Evolutionary conservation across 192 early-diverging fungal genomes (phyloP).

Genomic region (Backusella liffmaniae): DNA sequence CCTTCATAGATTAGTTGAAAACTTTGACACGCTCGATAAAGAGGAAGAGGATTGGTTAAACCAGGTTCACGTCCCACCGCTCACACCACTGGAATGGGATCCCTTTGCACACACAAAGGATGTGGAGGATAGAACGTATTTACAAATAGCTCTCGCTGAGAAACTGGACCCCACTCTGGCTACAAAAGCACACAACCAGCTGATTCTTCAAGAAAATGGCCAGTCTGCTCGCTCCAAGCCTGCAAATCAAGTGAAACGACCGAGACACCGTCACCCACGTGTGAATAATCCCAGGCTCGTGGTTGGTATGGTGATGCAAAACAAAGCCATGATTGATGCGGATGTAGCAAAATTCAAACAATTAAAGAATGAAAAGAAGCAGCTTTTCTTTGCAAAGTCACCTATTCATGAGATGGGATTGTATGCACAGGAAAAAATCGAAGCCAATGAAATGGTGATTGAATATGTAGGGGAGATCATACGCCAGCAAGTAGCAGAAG

Average conservation of each 20-base stretch:
- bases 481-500: conserved; percentile 91
- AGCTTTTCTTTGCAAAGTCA: conserved; percentile 88
- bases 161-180: neutral
- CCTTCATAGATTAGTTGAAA: neutral
- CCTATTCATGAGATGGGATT: conserved; percentile 98
- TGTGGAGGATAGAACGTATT: conserved; percentile 47
- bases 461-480: conserved; percentile 98
- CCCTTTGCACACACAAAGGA: conserved; percentile 28
- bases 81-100: conserved; percentile 27
- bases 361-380: conserved; percentile 88
- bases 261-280: conserved; percentile 66
- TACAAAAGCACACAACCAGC: neutral
- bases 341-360: conserved; percentile 91
- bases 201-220: neutral
- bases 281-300: conserved; percentile 61
- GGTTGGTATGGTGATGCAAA: conserved; percentile 62
- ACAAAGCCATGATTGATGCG: conserved; percentile 42
- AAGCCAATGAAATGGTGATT: conserved; percentile 93
- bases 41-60: neutral
- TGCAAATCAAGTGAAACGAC: conserved; percentile 28
- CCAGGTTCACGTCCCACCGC: neutral
- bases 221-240: conserved; percentile 60
- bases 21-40: neutral
- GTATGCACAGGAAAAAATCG: conserved; percentile 94
- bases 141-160: conserved; percentile 41